Base-by-base conservation (phyloP, 495 filamentous ascomycete genomes). In the Filosporella fistucella region DNA sequence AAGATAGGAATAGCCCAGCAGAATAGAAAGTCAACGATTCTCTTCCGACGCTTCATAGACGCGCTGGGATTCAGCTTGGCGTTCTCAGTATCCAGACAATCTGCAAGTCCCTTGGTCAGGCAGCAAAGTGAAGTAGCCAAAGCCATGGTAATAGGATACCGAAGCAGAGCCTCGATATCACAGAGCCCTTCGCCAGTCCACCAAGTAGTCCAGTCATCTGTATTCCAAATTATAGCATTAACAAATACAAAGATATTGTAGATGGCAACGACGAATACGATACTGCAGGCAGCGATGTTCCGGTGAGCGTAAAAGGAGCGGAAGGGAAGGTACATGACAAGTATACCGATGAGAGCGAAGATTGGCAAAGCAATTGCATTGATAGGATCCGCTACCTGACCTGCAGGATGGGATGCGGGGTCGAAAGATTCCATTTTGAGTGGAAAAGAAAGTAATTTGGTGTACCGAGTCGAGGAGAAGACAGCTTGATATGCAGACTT, bases 171-270 rank as follows among this genome's bases (percentile, higher is more conserved):
- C 61, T 95, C 76, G 21, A 96, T 60, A 64, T 98, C 93, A 59
- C 93, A 98, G 49, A 90, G 79, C 1, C 81, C 84, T 3, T 67
- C 58, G 17, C 93, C 93, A 45, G 76, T 68, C 74, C 76, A 97
- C 82, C 86, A 91, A 4, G 55, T 62, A 0, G 60, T 56, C 30
- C 81, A 68, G 54, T 91, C 70, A 61, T 93, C 82, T 13, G 72
- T 78, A 20, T 77, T 78, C 93, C 93, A 98, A 45, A 95, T 76
- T 30, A 93, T 58, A 9, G 86, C 72, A 62, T 96, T 96, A 71
- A 86, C 57, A 53, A 87, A 76, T 2, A 48, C 47, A n/a, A 42
- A 24, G 25, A 58, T 5, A 20, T 47, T 58, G 26, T 64, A 59
- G 39, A 67, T 43, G 29, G 39, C 56, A 43, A 52, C 62, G 59